These are phyloP conservation scores for Calendula officinalis DNA, from an alignment of 129 eudicot genomes.

Conservation along the genomic window DNA sequence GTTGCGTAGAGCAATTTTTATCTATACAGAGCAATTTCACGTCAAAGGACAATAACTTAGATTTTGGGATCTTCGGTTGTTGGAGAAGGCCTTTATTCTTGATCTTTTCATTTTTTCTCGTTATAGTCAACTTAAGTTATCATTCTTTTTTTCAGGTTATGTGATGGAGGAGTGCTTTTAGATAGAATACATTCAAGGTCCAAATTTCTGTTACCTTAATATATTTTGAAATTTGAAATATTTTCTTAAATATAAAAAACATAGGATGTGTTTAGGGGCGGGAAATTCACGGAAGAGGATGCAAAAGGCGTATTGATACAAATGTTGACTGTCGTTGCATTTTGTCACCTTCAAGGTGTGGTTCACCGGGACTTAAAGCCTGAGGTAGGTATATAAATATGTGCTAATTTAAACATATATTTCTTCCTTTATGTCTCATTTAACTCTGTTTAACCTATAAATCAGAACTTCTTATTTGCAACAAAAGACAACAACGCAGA, in stretches of 20 bases:
- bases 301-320: constrained; percentile 36
- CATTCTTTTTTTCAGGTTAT: constrained; percentile 21
- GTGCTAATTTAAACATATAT: constrained; percentile 5
- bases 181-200: constrained; percentile 39
- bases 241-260: not conserved
- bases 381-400: constrained; percentile 23
- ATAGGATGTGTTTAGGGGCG: constrained; percentile 22
- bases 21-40: no score
- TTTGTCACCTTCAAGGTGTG: constrained; percentile 44
- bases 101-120: not conserved
- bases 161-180: constrained; percentile 44
- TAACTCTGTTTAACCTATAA: constrained; percentile 1
- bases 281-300: constrained; percentile 33
- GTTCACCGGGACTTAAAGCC: constrained; percentile 44
- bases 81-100: not conserved
- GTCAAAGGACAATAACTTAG: not conserved
- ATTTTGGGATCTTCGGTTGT: not conserved
- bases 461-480: constrained; percentile 39
- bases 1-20: not conserved
- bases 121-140: not conserved
- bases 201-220: not conserved
- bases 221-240: not conserved
- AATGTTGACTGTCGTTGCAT: constrained; percentile 33
- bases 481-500: constrained; percentile 29
- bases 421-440: not conserved